A percentile compares a stretch with the other conserved stretches of the same genome.
Evolutionary conservation across 192 early-diverging fungal species (phyloP).

Genomic region (Coemansia pectinata): DNA sequence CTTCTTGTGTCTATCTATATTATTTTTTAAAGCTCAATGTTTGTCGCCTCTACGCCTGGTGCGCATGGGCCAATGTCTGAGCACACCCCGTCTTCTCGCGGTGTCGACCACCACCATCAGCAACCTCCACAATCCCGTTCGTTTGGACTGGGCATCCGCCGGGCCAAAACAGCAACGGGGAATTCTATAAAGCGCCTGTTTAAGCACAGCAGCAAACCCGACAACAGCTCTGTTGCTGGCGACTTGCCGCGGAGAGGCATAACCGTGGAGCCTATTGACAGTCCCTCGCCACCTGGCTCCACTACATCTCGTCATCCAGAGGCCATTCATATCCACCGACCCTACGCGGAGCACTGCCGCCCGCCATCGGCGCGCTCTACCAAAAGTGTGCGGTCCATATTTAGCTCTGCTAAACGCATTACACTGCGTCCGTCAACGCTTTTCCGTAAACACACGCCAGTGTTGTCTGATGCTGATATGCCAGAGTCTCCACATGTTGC

Average conservation of each 20-base stretch:
- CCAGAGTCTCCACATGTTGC: neutral
- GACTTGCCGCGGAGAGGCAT: neutral
- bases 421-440: slow-evolving; percentile 33
- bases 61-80: slow-evolving; percentile 5
- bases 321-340: neutral
- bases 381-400: slow-evolving; percentile 40
- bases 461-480: neutral
- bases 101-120: neutral
- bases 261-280: slow-evolving; percentile 4
- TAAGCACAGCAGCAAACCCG: slow-evolving; percentile 15
- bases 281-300: slow-evolving; percentile 10
- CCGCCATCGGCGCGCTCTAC: slow-evolving; percentile 38
- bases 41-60: slow-evolving; percentile 9
- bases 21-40: neutral
- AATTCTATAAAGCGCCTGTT: slow-evolving; percentile 41
- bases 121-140: neutral
- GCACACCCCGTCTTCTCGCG: neutral
- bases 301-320: slow-evolving; percentile 1
- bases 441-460: slow-evolving; percentile 13
- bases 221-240: neutral
- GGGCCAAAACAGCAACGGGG: slow-evolving; percentile 25
- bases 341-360: slow-evolving; percentile 4
- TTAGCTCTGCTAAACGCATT: slow-evolving; percentile 41
- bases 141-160: slow-evolving; percentile 16
- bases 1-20: neutral